Conservation (phyloP, 208 protist species). For the Trypanosoma grayi region DNA sequence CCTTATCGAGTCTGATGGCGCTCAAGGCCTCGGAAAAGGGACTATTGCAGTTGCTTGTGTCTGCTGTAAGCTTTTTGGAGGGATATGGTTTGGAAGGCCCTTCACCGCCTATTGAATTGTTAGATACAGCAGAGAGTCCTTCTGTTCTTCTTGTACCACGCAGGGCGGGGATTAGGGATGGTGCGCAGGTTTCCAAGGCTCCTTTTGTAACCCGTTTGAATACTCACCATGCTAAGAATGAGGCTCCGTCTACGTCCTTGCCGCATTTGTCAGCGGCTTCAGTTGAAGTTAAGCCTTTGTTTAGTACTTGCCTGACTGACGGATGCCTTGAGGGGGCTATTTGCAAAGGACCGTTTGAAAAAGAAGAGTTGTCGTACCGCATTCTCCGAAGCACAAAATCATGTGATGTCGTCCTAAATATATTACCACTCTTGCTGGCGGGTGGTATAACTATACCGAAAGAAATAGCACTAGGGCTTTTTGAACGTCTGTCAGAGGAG, state of each 20-base stretch:
- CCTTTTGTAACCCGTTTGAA: neutral
- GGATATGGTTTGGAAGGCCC: constrained; percentile 18
- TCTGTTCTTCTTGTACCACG: constrained; percentile 7
- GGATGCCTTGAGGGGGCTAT: neutral
- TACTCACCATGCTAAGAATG: neutral
- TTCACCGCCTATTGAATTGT: constrained; percentile 2
- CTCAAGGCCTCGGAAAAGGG: neutral
- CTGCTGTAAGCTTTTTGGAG: constrained; percentile 25
- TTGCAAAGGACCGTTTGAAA: neutral
- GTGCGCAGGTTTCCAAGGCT: too few species aligned
- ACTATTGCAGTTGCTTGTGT: constrained; percentile 15
- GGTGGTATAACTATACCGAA: constrained; percentile 20
- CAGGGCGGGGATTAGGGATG: neutral
- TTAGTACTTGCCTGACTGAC: neutral
- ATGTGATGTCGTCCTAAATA: constrained; percentile 2
- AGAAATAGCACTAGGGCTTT: constrained; percentile 8
- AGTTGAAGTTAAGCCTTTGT: too few species aligned
- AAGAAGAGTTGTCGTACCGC: constrained; percentile 12
- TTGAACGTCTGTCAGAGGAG: constrained; percentile 5
- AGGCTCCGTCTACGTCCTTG: neutral
- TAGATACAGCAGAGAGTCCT: neutral
- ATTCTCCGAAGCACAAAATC: constrained; percentile 12
- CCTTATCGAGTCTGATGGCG: constrained; percentile 11
- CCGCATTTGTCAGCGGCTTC: neutral
- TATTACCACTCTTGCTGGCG: constrained; percentile 18